Evolutionary conservation across 805 yeast genomes (phyloP), one percentile per base, ranked within the genome.

Genomic region (Saturnispora sekii): DNA sequence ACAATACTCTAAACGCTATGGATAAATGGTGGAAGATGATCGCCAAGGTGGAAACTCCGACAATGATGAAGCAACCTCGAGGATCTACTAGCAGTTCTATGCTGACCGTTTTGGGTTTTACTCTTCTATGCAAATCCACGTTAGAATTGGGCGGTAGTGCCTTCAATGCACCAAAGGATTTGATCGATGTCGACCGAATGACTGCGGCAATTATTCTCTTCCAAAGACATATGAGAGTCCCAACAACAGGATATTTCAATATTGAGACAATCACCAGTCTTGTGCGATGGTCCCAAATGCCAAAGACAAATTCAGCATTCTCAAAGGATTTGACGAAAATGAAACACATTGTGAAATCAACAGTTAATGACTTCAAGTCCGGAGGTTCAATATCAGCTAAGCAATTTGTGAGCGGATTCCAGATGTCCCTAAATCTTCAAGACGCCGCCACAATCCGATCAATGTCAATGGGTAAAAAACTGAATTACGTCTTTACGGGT

Each of bases 51-150:
- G 65, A 55, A 45, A 48, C 59, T 17, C 35, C 53, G 10, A 44
- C 47, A 3, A 30, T 53, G 6, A 34, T 61, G 26, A 63, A 29
- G 48, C 50, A 45, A 12, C 51, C 55, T 10, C 46, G 41, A 12
- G 38, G 47, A 32, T 49, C 59, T 2, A 18, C 44, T 5, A 31
- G 51, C 46, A 67, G 75, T 3, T 77, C 95, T 0, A 84, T 88
- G 0, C 73, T 94, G 0, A 90, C 93, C 0, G 69, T 93, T 2
- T 62, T 93, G 8, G 93, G 97, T 38, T 75, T 86, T 55, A 74
- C 86, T 0, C 60, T 84, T 15, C 79, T 87, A 45, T 73, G 85
- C 39, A 70, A 79, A 40, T 71, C 74, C 42, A 75, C 87, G 51
- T 57, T 90, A 33, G 78, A 86, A 40, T 65, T 81, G 10, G 72